These are phyloP conservation scores for Chaetomidium leptoderma DNA, from an alignment of 495 filamentous ascomycete species.

Conservation along the genomic window DNA sequence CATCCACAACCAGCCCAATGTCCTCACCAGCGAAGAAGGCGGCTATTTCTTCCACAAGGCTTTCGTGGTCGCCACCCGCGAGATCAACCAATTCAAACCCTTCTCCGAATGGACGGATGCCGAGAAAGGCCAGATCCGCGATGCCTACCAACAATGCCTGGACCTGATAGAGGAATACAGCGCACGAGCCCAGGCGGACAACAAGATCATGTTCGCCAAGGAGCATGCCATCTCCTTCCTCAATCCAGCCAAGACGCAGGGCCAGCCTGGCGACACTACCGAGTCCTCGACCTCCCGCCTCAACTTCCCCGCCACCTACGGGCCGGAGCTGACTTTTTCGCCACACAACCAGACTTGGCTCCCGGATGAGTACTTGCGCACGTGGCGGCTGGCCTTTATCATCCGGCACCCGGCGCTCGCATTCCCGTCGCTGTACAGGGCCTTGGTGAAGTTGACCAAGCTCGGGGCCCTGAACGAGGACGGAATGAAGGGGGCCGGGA, in stretches of 20 bases:
- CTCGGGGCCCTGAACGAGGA: not conserved
- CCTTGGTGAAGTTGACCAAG: not conserved
- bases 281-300: not conserved
- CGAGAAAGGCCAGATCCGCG: not conserved
- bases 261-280: not conserved
- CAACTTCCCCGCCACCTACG: not conserved
- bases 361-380: slow-evolving; percentile 10
- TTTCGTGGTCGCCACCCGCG: not conserved
- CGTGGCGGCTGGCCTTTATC: slow-evolving; percentile 5
- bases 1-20: slow-evolving; percentile 6
- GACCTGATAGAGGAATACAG: not conserved
- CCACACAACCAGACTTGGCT: slow-evolving; percentile 8
- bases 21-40: not conserved
- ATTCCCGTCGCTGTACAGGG: slow-evolving; percentile 14
- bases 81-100: not conserved
- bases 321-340: not conserved
- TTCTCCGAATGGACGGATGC: slow-evolving; percentile 1
- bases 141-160: not conserved
- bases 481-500: not conserved
- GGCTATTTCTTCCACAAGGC: slow-evolving; percentile 13
- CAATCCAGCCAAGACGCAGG: too few relatives aligned
- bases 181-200: not conserved
- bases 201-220: slow-evolving; percentile 14
- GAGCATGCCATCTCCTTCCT: slow-evolving; percentile 7
- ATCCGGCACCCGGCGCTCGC: slow-evolving; percentile 17